Base-by-base conservation (phyloP, 2,329 filamentous ascomycete species). In the Malbranchea zuffiana region DNA sequence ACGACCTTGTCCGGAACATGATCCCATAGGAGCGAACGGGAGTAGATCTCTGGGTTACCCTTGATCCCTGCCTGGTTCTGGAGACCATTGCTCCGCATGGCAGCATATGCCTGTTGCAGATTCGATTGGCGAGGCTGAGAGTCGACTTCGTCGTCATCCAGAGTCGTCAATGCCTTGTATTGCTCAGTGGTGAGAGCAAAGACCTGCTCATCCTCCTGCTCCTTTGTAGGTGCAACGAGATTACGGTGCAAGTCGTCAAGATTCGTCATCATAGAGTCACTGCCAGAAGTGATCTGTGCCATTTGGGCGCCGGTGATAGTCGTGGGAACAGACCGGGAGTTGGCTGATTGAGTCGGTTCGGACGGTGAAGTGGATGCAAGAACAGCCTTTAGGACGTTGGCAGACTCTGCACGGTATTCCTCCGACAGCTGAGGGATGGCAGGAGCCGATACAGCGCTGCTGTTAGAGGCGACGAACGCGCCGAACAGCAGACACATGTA, bases 401-500 rank as follows among this genome's bases (percentile, higher is more conserved):
- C 62, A 16, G 63, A 65, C 47, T 67, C 63, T 11, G 60, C 59
- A 28, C 61, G 62, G 43, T 67, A 66, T 41, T 66, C 62, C 36
- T 66, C 62, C 8, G 63, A 63, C 11, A 67, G 49, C 28, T 59
- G 53, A 6, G 63, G 62, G 21, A 65, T 78, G 48, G 76, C 75
- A 25, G 78, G 75, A 27, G 60, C 48, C 3, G 62, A 50, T n/a
- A 72, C 66, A 13, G 78, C 69, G 29, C 77, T 74, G 48, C 77
- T 77, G 63, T 87, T 92, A 20, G 88, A 95, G 44, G 90, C 81
- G 50, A 96, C 86, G 56, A 95, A 94, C 36, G 90, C 90, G 55
- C 90, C 90, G 47, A 94, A 87, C 37, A 98, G 80, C 55, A 98
- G 82, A 49, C 95, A 82, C 85, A 95, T 93, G 80, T 59, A 96